Evolutionary conservation across 225 moss, liverwort and hornwort species (phyloP).

Genomic region (Antitrichia curtipendula): DNA sequence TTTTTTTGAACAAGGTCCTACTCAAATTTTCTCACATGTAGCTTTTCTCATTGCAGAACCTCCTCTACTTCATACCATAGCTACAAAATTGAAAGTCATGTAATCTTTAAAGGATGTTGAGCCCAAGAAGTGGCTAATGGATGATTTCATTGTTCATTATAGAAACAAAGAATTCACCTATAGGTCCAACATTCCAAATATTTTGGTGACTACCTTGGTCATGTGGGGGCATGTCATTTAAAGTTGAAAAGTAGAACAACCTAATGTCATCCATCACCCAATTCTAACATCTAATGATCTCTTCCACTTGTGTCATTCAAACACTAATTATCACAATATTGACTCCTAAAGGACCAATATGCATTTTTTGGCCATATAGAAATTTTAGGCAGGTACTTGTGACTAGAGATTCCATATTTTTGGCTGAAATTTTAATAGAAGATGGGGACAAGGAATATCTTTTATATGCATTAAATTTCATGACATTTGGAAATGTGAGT

Average conservation of each 20-base stretch:
- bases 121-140: not conserved
- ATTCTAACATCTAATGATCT: fast-evolving
- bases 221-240: fast-evolving
- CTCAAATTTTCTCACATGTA: not conserved
- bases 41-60: not conserved
- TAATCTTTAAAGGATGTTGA: no score
- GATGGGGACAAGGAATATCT: no score
- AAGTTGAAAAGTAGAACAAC: no score
- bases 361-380: no score
- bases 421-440: no score
- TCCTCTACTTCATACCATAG: fast-evolving
- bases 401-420: no score
- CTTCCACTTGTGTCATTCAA: no score
- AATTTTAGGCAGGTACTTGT: no score
- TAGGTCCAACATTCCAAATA: not conserved
- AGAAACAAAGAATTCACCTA: not conserved
- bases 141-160: not conserved
- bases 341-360: no score
- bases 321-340: no score
- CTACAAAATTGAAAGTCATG: not conserved
- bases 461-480: no score
- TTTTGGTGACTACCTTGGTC: not conserved
- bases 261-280: not conserved
- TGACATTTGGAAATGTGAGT: no score
- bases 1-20: not conserved